Conservation (phyloP, 192 early-diverging fungal species). For the Coemansia asiatica region DNA sequence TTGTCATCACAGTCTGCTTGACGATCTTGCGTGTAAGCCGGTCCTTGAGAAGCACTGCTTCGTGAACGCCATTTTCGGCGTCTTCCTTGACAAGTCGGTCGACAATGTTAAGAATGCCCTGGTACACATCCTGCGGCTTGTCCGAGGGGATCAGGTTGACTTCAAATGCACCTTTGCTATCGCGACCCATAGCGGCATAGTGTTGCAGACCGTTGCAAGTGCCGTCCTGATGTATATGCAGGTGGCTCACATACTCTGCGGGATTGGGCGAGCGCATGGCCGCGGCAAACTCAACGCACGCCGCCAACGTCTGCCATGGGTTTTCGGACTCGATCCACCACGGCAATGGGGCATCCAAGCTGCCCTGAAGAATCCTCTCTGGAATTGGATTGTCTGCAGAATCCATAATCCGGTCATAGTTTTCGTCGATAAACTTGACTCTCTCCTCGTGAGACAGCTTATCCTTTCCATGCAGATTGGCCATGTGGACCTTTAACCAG, state of each 20-base stretch:
- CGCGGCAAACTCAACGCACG: constrained; percentile 79
- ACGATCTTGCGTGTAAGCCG: constrained; percentile 90
- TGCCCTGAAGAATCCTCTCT: constrained; percentile 24
- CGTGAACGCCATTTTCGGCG: constrained; percentile 59
- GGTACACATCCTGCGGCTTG: constrained; percentile 89
- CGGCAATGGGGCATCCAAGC: constrained; percentile 56
- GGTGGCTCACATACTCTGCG: constrained; percentile 62
- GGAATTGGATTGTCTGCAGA: constrained; percentile 79
- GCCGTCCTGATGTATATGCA: constrained; percentile 96
- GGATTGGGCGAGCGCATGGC: constrained; percentile 77
- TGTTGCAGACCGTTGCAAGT: constrained; percentile 99
- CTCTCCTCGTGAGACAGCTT: constrained; percentile 89
- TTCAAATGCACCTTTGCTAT: constrained; percentile 77
- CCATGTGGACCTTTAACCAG: constrained; percentile 96
- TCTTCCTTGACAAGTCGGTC: constrained; percentile 68
- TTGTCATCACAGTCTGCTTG: constrained; percentile 99
- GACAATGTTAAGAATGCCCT: constrained; percentile 81
- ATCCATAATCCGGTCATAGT: constrained; percentile 78
- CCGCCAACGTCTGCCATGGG: constrained; percentile 92
- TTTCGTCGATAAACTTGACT: constrained; percentile 68
- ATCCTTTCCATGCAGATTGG: constrained; percentile 88
- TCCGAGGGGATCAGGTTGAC: constrained; percentile 87
- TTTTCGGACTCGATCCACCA: constrained; percentile 92
- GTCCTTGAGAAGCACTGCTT: constrained; percentile 66
- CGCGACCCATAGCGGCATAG: constrained; percentile 95